Evolutionary conservation across 2,329 filamentous ascomycete genomes (phyloP).

Genomic region (Sporothrix schenckii): DNA sequence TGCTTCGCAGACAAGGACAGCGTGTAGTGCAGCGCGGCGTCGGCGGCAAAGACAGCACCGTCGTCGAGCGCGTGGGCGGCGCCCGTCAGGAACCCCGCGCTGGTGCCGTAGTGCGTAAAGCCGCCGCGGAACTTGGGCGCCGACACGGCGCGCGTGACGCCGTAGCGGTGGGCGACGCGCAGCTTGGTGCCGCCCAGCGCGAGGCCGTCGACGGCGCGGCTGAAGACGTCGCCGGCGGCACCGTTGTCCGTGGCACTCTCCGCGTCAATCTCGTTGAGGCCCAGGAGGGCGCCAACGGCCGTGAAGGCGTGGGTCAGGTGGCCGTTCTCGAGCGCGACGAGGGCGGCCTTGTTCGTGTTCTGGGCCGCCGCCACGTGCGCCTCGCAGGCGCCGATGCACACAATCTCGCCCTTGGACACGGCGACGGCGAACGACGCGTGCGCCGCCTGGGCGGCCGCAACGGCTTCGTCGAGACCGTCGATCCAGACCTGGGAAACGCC

Average conservation of each 20-base stretch:
- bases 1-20: constrained; percentile 53
- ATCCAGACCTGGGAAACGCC: constrained; percentile 56
- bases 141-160: constrained; percentile 62
- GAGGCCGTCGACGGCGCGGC: constrained; percentile 61
- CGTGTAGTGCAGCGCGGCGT: constrained; percentile 60
- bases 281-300: constrained; percentile 62
- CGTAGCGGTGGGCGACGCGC: constrained; percentile 55
- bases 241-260: constrained; percentile 61
- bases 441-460: constrained; percentile 29
- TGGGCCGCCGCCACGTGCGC: constrained; percentile 48
- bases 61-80: constrained; percentile 52
- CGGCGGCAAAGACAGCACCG: constrained; percentile 57
- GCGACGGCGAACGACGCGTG: constrained; percentile 45
- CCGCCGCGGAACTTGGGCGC: constrained; percentile 53
- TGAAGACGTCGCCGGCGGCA: constrained; percentile 53
- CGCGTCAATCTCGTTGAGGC: constrained; percentile 64
- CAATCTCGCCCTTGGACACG: constrained; percentile 56
- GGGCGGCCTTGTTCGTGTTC: constrained; percentile 38
- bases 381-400: constrained; percentile 59
- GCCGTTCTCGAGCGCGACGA: constrained; percentile 59
- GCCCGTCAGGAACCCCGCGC: constrained; percentile 60
- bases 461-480: constrained; percentile 40
- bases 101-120: constrained; percentile 58
- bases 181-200: constrained; percentile 60
- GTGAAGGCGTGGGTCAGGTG: constrained; percentile 64